Conservation (phyloP, 345 rosid genomes). For the Linum lewisii region DNA sequence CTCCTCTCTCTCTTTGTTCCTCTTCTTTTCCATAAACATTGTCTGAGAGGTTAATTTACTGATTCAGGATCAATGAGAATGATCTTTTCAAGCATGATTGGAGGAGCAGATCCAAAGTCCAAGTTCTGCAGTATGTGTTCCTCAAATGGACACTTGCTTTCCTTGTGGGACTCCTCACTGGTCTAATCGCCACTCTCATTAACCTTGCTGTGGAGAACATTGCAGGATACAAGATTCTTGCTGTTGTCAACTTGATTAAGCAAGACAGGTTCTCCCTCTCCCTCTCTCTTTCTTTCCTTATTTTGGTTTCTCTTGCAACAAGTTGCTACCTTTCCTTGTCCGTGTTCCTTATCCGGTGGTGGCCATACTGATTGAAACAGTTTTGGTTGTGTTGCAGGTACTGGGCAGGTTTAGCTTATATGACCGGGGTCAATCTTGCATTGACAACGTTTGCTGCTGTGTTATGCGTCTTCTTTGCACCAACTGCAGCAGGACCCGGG, state of each 20-base stretch:
- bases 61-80: slow-evolving; percentile 77
- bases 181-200: slow-evolving; percentile 72
- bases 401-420: slow-evolving; percentile 38
- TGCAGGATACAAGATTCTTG: slow-evolving; percentile 83
- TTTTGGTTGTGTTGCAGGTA: slow-evolving; percentile 39
- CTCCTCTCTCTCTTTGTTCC: neutral
- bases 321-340: no score
- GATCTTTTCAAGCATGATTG: slow-evolving; percentile 93
- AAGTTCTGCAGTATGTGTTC: slow-evolving; percentile 76
- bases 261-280: slow-evolving; percentile 37
- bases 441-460: slow-evolving; percentile 56
- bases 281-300: neutral
- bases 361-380: neutral
- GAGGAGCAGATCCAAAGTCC: slow-evolving; percentile 78
- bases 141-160: slow-evolving; percentile 72
- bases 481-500: slow-evolving; percentile 95
- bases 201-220: slow-evolving; percentile 86
- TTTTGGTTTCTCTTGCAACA: no score
- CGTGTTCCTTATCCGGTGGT: no score
- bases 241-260: slow-evolving; percentile 46
- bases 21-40: neutral
- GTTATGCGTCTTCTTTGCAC: slow-evolving; percentile 76
- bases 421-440: slow-evolving; percentile 51
- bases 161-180: slow-evolving; percentile 78
- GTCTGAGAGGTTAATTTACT: neutral